Conservation (phyloP, 176 grass and related monocot genomes). For the Carex kokanica region DNA sequence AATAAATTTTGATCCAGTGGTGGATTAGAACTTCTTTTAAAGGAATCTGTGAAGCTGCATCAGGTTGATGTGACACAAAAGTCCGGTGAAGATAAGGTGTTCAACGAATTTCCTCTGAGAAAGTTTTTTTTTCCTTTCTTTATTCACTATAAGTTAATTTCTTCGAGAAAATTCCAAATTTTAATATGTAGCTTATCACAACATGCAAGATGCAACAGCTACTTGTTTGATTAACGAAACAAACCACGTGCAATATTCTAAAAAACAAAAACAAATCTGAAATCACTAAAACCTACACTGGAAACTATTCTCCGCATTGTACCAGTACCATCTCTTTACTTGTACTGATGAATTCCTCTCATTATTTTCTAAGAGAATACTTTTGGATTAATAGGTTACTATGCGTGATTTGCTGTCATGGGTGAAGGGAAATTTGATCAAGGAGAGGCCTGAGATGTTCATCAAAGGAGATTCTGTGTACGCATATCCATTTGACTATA, state of each 20-base stretch:
- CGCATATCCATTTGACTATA: constrained; percentile 30
- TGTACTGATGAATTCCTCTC: background rate
- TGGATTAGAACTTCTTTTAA: constrained; percentile 75
- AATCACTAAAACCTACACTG: too few species aligned
- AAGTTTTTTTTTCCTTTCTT: background rate
- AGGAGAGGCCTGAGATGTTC: constrained; percentile 96
- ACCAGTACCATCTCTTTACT: too few species aligned
- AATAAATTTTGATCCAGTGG: constrained; percentile 58
- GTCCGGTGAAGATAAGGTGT: constrained; percentile 44
- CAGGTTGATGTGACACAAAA: constrained; percentile 51
- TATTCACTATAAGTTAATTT: background rate
- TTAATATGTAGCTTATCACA: background rate
- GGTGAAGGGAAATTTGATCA: constrained; percentile 87
- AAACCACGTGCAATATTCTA: too few species aligned
- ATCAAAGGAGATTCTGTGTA: constrained; percentile 82
- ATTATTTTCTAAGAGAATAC: background rate
- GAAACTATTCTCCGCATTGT: too few species aligned
- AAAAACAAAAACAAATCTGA: too few species aligned
- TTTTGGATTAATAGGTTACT: constrained; percentile 27
- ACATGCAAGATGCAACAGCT: too few species aligned
- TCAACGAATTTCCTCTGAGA: background rate
- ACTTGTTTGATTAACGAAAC: too few species aligned
- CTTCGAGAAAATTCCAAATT: background rate
- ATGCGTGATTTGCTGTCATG: constrained; percentile 60
- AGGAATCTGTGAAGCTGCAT: constrained; percentile 73